phyloP scores from a whole-genome alignment of 495 filamentous ascomycete genomes.

The Ascodesmis nigricans region DNA sequence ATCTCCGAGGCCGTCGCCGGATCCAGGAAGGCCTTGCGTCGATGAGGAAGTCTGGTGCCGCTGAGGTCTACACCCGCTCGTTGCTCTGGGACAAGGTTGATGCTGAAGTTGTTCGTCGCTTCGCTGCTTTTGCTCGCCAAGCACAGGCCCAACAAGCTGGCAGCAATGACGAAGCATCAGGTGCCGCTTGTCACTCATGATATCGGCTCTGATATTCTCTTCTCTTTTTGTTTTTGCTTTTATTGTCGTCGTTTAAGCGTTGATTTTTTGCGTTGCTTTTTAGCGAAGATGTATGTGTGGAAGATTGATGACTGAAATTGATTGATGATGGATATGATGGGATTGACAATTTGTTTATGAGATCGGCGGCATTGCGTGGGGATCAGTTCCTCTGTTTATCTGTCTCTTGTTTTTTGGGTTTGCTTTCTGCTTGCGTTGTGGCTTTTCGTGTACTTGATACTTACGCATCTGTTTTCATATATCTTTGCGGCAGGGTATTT shows the following conservation, averaged over 20 bases:
- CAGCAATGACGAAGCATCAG: constrained; percentile 18
- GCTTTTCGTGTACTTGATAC: constrained; percentile 9
- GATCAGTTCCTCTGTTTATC: too few relatives aligned
- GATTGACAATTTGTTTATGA: too few relatives aligned
- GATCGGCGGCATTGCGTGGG: too few relatives aligned
- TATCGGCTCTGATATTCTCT: not conserved
- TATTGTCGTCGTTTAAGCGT: too few relatives aligned
- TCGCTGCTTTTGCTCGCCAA: constrained; percentile 55
- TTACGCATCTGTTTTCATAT: too few relatives aligned
- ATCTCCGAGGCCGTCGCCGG: constrained; percentile 38
- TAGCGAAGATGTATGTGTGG: too few relatives aligned
- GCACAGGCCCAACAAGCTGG: constrained; percentile 18
- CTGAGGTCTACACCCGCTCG: constrained; percentile 78
- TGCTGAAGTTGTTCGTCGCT: constrained; percentile 73
- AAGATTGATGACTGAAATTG: too few relatives aligned
- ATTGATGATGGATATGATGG: too few relatives aligned
- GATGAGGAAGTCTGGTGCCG: constrained; percentile 52
- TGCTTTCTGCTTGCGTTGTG: constrained; percentile 9
- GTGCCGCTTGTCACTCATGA: constrained; percentile 4
- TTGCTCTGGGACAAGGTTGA: constrained; percentile 91
- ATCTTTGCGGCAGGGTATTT: too few relatives aligned
- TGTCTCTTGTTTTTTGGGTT: too few relatives aligned
- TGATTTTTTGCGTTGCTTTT: constrained; percentile 8
- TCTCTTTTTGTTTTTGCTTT: constrained; percentile 13
- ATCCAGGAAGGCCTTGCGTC: constrained; percentile 65